These are phyloP conservation scores for Singerocomus rubriflavus DNA, from an alignment of 1,284 basidiomycete species.

Conservation along the genomic window DNA sequence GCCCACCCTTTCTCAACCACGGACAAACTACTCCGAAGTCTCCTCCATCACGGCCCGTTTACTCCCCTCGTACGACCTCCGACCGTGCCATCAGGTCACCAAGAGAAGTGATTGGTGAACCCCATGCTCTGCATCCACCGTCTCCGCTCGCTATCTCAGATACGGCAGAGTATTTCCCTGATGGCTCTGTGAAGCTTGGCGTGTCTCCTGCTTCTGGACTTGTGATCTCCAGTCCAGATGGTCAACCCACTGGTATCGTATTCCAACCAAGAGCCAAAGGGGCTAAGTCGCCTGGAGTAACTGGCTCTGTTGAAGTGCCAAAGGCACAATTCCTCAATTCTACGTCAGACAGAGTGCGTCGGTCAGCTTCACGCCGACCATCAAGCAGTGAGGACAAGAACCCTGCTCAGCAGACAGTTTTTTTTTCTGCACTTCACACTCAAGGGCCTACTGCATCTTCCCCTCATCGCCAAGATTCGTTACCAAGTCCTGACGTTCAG, in stretches of 20 bases:
- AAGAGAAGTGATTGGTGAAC: slow-evolving; percentile 42
- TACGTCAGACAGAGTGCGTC: slow-evolving; percentile 28
- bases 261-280: slow-evolving; percentile 76
- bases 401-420: slow-evolving; percentile 21
- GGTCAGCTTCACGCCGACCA: slow-evolving; percentile 27
- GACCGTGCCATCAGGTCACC: slow-evolving; percentile 58
- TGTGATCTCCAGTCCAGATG: slow-evolving; percentile 90
- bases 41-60: slow-evolving; percentile 40
- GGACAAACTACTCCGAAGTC: slow-evolving; percentile 38
- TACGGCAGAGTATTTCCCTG: slow-evolving; percentile 85
- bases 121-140: slow-evolving; percentile 49
- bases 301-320: slow-evolving; percentile 20
- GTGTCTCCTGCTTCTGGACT: slow-evolving; percentile 83
- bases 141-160: slow-evolving; percentile 76
- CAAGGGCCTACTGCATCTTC: slow-evolving; percentile 12
- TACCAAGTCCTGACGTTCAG: slow-evolving; percentile 23
- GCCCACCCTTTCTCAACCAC: slow-evolving; percentile 43
- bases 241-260: slow-evolving; percentile 90
- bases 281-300: slow-evolving; percentile 20
- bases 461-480: slow-evolving; percentile 27
- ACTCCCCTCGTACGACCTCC: slow-evolving; percentile 53
- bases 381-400: slow-evolving; percentile 30
- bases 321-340: slow-evolving; percentile 38
- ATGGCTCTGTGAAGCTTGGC: slow-evolving; percentile 65
- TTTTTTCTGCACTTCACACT: slow-evolving; percentile 37